phyloP scores from a whole-genome alignment of 2,329 filamentous ascomycete species.

The Pseudogymnoascus sp. region DNA sequence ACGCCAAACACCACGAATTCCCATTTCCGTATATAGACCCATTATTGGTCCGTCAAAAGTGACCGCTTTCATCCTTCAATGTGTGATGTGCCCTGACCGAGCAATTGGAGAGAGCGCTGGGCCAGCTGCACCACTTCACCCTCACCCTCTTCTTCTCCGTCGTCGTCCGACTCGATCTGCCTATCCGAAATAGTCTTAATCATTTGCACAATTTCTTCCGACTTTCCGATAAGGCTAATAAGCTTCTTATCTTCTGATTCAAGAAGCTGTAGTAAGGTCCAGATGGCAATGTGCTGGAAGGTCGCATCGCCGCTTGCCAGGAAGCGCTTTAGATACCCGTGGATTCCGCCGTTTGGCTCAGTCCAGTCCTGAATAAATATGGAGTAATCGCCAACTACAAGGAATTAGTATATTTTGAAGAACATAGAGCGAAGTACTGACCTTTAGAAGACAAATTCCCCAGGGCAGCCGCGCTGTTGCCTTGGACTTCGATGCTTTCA shows the following conservation, averaged over 20 bases:
- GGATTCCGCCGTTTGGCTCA: constrained; percentile 86
- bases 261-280: constrained; percentile 90
- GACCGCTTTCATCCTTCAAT: constrained; percentile 59
- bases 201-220: constrained; percentile 84
- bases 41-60: constrained; percentile 2
- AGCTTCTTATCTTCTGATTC: constrained; percentile 89
- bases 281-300: constrained; percentile 98
- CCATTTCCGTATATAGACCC: constrained; percentile 24
- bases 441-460: constrained; percentile 97
- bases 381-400: constrained; percentile 87
- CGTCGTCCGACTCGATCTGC: constrained; percentile 78
- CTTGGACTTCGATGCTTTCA: constrained; percentile 93
- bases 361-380: constrained; percentile 94
- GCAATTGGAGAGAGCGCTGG: constrained; percentile 77
- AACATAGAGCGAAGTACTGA: constrained; percentile 36
- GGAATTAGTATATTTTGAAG: constrained; percentile 21
- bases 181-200: constrained; percentile 87
- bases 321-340: constrained; percentile 90
- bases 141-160: constrained; percentile 82
- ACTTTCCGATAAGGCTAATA: constrained; percentile 81
- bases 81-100: constrained; percentile 66
- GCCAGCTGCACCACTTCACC: constrained; percentile 88
- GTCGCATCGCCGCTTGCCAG: constrained; percentile 90
- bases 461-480: constrained; percentile 91
- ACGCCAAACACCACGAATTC: constrained; percentile 31